phyloP scores from a whole-genome alignment of 2,329 filamentous ascomycete species.

The Fusarium acutatum region DNA sequence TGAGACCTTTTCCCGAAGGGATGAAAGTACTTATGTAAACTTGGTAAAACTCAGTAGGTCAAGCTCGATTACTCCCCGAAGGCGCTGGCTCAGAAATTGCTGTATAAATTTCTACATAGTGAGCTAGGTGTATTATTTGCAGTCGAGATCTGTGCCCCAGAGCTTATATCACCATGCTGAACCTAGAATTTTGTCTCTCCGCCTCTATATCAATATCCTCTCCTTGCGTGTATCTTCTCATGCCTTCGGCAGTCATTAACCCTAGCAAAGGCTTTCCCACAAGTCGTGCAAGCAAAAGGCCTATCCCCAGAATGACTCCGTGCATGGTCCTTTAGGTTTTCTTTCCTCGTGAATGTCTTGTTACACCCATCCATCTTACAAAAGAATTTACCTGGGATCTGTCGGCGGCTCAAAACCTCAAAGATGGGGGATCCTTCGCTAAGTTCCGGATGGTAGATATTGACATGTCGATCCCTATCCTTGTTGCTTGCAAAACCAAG shows the following conservation, averaged over 20 bases:
- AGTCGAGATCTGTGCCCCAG: fast-evolving
- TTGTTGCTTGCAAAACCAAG: background rate
- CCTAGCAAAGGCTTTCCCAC: background rate
- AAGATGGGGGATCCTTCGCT: background rate
- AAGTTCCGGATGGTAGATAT: background rate
- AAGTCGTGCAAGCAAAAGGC: background rate
- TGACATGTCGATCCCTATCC: background rate
- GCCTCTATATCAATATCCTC: background rate
- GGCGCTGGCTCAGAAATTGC: too few relatives aligned
- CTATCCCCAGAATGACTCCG: background rate
- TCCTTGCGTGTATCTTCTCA: slow-evolving; percentile 10
- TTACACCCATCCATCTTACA: background rate
- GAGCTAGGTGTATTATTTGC: background rate
- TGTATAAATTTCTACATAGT: too few relatives aligned
- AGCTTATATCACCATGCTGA: fast-evolving
- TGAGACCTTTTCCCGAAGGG: too few relatives aligned
- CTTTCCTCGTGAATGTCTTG: background rate
- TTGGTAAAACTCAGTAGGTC: too few relatives aligned
- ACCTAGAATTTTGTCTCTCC: fast-evolving
- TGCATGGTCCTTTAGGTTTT: background rate
- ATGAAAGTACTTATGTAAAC: too few relatives aligned
- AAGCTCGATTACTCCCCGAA: too few relatives aligned
- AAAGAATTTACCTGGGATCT: background rate
- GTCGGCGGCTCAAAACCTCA: background rate
- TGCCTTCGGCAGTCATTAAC: slow-evolving; percentile 1